phyloP scores from a whole-genome alignment of 108 stramenopile species.

The Nitzschia sp. region DNA sequence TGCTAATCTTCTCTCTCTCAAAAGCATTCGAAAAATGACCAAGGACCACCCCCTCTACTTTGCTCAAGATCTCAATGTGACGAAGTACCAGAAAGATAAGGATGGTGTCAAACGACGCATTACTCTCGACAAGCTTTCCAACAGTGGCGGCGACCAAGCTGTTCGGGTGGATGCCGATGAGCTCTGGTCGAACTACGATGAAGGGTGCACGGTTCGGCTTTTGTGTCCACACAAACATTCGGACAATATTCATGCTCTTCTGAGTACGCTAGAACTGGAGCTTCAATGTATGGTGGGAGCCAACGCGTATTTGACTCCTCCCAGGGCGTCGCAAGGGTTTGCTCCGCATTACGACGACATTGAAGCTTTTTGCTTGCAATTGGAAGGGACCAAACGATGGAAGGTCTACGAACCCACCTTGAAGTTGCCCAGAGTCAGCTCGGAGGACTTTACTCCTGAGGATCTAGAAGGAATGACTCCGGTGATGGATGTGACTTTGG shows the following conservation, averaged over 20 bases:
- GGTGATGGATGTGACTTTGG: slow-evolving; percentile 74
- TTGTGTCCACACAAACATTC: slow-evolving; percentile 92
- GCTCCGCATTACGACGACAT: slow-evolving; percentile 99
- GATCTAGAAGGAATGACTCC: slow-evolving; percentile 61
- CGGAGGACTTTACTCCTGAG: slow-evolving; percentile 72
- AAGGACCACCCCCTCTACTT: slow-evolving; percentile 65
- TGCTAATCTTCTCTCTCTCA: slow-evolving; percentile 61
- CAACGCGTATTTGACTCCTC: slow-evolving; percentile 96
- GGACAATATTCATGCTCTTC: slow-evolving; percentile 77
- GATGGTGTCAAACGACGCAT: slow-evolving; percentile 78
- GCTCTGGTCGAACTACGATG: slow-evolving; percentile 79
- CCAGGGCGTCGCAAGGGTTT: slow-evolving; percentile 90
- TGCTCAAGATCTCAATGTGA: slow-evolving; percentile 92
- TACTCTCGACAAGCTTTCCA: slow-evolving; percentile 60
- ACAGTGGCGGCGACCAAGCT: slow-evolving; percentile 30
- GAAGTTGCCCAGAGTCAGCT: slow-evolving; percentile 70
- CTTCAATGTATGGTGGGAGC: slow-evolving; percentile 95
- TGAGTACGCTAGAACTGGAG: slow-evolving; percentile 85
- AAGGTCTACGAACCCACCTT: slow-evolving; percentile 80
- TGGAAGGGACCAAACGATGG: slow-evolving; percentile 93
- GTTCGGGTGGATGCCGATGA: slow-evolving; percentile 67
- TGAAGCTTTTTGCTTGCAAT: slow-evolving; percentile 93
- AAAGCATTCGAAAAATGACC: slow-evolving; percentile 55
- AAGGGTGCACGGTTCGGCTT: slow-evolving; percentile 89
- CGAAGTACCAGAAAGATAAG: slow-evolving; percentile 71